Base-by-base conservation (phyloP, 2,329 filamentous ascomycete species). In the Aureobasidium uvarum region DNA sequence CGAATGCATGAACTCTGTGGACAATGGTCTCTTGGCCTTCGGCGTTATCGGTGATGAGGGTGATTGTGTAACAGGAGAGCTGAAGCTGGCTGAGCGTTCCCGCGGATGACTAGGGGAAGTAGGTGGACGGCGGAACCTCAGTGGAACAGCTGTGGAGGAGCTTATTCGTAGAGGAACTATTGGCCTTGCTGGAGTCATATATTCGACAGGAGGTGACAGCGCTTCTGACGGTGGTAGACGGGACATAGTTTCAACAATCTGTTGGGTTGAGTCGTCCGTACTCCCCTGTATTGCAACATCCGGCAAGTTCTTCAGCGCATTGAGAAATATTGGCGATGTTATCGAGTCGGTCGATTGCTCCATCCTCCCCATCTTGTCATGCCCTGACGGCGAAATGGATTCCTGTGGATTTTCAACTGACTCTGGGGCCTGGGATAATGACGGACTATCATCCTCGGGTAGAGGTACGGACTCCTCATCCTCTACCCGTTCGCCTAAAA, bases 401-500 rank as follows among this genome's bases (percentile, higher is more conserved):
- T 18, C 11, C 23, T 51, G 43, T 28, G 33, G 14, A 28, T 50
- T 39, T 50, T 59, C 52, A 18, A 51, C 45, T 55, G 60, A 46
- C 64, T 67, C 66, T 63, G 66, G 64, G 67, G 66, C 60, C 62
- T 28, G 54, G 58, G 66, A 54, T 51, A 72, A 69, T 66, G 71
- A 72, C 50, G 66, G 66, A 55, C 69, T 66, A 60, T 65, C 63
- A 70, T 71, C 74, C 72, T 66, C 73, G 75, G 76, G 74, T 73
- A 78, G 75, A 77, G 76, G 75, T 68, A 78, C 80, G 81, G 81
- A 78, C 78, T 79, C 78, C 74, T 75, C 69, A 73, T 83, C 82
- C 83, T 85, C 85, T 82, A 83, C 84, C 84, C 83, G 80, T 78
- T 80, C 79, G 74, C 75, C 85, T 87, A 87, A 86, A 86, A 87